Conservation (phyloP, 352 stramenopile genomes). For the Pythium brachiatum region DNA sequence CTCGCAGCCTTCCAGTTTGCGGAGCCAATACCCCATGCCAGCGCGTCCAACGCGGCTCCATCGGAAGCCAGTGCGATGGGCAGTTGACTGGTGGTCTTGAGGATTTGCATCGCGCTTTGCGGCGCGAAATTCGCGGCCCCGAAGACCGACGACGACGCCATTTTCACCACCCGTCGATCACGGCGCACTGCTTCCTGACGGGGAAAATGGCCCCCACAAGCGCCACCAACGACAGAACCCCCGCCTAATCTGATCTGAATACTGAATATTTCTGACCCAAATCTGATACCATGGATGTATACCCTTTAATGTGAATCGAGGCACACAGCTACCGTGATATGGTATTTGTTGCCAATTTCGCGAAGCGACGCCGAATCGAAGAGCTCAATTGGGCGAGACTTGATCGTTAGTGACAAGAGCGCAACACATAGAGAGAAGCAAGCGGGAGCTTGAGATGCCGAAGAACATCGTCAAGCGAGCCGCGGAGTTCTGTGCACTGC, state of each 20-base stretch:
- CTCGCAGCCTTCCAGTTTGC: conserved; percentile 35
- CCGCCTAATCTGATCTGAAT: neutral
- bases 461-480: conserved; percentile 59
- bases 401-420: neutral
- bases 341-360: neutral
- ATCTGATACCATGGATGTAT: no score
- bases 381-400: neutral
- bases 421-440: neutral
- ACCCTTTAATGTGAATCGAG: no score
- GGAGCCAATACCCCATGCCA: conserved; percentile 52
- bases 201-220: neutral
- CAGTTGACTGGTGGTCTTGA: conserved; percentile 38
- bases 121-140: conserved; percentile 6
- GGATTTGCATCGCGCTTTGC: conserved; percentile 44
- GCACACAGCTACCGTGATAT: conserved; percentile 6
- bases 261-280: neutral
- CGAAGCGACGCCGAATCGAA: neutral
- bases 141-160: conserved; percentile 22
- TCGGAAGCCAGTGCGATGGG: conserved; percentile 31
- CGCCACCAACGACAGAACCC: neutral
- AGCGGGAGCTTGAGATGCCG: conserved; percentile 29
- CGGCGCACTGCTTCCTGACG: neutral
- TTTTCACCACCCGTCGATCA: neutral
- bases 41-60: conserved; percentile 9
- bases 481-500: conserved; percentile 64